phyloP scores from a whole-genome alignment of 768 basidiomycete genomes.

The Panaeolus papilionaceus region DNA sequence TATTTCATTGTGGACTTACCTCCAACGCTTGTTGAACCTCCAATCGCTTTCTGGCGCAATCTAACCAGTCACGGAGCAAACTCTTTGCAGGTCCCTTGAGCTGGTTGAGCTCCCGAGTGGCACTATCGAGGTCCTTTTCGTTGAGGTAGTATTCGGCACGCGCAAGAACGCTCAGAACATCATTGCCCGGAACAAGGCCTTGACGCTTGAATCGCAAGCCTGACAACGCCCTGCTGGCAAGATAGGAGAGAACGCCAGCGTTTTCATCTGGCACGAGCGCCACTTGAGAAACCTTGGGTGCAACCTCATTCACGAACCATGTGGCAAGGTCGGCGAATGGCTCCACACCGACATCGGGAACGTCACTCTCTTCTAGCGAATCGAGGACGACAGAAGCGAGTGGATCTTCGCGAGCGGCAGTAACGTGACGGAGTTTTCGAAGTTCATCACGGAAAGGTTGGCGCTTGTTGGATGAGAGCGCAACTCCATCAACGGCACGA shows the following conservation, averaged over 20 bases:
- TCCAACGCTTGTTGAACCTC: constrained; percentile 94
- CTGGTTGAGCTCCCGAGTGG: constrained; percentile 91
- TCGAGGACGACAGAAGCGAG: constrained; percentile 71
- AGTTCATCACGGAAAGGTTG: constrained; percentile 92
- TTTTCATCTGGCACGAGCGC: constrained; percentile 92
- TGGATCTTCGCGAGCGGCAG: constrained; percentile 73
- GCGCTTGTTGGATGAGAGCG: constrained; percentile 69
- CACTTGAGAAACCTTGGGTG: constrained; percentile 85
- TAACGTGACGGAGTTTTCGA: constrained; percentile 76
- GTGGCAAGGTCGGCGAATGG: constrained; percentile 87
- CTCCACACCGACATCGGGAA: constrained; percentile 84
- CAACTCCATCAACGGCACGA: constrained; percentile 74
- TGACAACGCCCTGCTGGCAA: constrained; percentile 81
- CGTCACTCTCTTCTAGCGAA: constrained; percentile 70
- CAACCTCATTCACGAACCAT: constrained; percentile 90
- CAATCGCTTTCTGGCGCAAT: constrained; percentile 83
- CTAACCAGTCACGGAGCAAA: constrained; percentile 86
- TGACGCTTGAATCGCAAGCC: constrained; percentile 80
- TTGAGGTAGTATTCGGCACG: constrained; percentile 89
- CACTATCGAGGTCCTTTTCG: constrained; percentile 92
- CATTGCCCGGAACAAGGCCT: constrained; percentile 80
- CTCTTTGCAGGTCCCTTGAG: constrained; percentile 81
- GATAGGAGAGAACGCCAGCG: constrained; percentile 86
- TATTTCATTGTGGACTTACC: constrained; percentile 45
- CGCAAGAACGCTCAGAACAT: constrained; percentile 86